A percentile compares a stretch with the other conserved stretches of the same genome.
phyloP scores from a whole-genome alignment of 2,329 filamentous ascomycete genomes.

The Hymenoscyphus infarciens region DNA sequence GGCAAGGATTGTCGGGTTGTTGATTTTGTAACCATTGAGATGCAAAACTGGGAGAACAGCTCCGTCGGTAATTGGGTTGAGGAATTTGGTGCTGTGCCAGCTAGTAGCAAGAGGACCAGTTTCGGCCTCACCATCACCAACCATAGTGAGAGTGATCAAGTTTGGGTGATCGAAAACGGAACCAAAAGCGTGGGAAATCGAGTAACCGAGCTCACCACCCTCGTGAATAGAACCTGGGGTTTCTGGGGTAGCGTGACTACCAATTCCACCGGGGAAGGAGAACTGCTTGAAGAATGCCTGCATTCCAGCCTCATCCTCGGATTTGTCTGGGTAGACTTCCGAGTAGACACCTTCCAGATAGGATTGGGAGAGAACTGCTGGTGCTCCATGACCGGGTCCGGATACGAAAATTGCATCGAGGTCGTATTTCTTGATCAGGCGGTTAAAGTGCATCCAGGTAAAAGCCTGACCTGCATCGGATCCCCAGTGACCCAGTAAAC shows the following conservation, averaged over 20 bases:
- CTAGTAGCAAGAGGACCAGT: slow-evolving; percentile 74
- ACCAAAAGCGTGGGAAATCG: slow-evolving; percentile 74
- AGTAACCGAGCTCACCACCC: slow-evolving; percentile 79
- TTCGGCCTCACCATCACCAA: slow-evolving; percentile 79
- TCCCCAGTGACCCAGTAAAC: slow-evolving; percentile 74
- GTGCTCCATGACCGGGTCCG: slow-evolving; percentile 74
- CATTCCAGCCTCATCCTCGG: slow-evolving; percentile 64
- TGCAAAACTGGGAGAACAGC: slow-evolving; percentile 75
- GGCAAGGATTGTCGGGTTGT: slow-evolving; percentile 71
- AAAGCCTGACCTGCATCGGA: slow-evolving; percentile 79
- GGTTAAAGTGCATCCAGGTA: slow-evolving; percentile 79
- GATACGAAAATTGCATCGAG: slow-evolving; percentile 70
- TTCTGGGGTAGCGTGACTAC: slow-evolving; percentile 74
- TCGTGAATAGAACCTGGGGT: slow-evolving; percentile 75
- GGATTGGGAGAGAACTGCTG: slow-evolving; percentile 70
- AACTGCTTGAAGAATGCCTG: slow-evolving; percentile 79
- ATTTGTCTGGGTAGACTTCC: slow-evolving; percentile 73
- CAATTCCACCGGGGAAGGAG: slow-evolving; percentile 76
- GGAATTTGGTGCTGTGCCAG: slow-evolving; percentile 80
- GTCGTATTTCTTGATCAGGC: slow-evolving; percentile 76
- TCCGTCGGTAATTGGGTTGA: slow-evolving; percentile 74
- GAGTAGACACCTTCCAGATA: slow-evolving; percentile 76
- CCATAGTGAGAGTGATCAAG: slow-evolving; percentile 72
- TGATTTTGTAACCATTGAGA: slow-evolving; percentile 83
- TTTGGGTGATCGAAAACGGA: slow-evolving; percentile 72